Conservation (phyloP, 441 rosid genomes). For the Corymbia calophylla region DNA sequence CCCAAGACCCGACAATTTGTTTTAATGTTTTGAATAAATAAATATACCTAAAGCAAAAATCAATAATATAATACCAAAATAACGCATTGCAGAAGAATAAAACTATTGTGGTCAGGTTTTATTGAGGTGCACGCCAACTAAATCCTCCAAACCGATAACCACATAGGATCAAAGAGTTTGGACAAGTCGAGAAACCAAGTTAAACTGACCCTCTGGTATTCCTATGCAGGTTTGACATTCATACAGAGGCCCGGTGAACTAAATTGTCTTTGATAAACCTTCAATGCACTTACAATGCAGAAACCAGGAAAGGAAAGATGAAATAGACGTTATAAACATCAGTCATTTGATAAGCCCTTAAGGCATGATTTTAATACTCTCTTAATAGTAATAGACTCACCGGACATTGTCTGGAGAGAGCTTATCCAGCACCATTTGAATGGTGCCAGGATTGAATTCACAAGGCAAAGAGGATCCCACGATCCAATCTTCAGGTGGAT, state of each 20-base stretch:
- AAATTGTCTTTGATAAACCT: neutral
- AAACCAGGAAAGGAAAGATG: neutral
- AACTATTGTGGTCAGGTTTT: neutral
- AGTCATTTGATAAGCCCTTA: neutral
- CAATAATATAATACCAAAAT: neutral
- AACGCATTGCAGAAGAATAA: neutral
- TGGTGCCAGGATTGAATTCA: conserved; percentile 43
- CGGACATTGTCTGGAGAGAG: conserved; percentile 65
- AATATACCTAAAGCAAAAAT: neutral
- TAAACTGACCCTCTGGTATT: neutral
- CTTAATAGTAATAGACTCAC: conserved; percentile 27
- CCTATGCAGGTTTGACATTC: neutral
- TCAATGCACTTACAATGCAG: neutral
- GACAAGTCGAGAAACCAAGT: neutral
- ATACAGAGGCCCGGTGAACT: neutral
- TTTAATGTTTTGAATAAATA: neutral
- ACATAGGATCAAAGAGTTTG: neutral
- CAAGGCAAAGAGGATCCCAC: conserved; percentile 72
- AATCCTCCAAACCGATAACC: neutral
- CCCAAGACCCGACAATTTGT: neutral
- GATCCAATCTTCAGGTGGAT: conserved; percentile 82
- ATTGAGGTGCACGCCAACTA: neutral
- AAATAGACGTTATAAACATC: neutral
- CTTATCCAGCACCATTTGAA: conserved; percentile 45
- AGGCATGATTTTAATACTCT: neutral